Conservation (phyloP, 495 filamentous ascomycete species). For the Aspergillus wentii region DNA sequence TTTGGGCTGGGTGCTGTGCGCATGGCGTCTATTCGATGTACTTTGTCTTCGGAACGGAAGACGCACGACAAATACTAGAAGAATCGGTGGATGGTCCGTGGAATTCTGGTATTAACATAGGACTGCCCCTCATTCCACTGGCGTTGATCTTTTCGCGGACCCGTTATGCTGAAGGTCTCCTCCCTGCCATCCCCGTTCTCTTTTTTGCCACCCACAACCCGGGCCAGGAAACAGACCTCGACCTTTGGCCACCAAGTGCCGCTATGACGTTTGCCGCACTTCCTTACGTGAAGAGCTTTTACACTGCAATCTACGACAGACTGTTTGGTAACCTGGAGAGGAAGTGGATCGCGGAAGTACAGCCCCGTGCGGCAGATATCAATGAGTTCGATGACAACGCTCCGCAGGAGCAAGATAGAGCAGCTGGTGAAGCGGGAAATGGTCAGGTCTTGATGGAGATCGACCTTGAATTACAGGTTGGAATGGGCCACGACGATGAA, state of each 20-base stretch:
- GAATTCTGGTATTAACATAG: conserved; percentile 43
- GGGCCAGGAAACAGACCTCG: conserved; percentile 34
- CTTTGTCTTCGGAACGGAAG: conserved; percentile 58
- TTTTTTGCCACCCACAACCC: conserved; percentile 52
- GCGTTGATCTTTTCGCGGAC: conserved; percentile 57
- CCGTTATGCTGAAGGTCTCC: conserved; percentile 49
- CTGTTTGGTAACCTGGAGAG: conserved; percentile 58
- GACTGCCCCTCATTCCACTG: conserved; percentile 58
- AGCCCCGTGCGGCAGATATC: conserved; percentile 50
- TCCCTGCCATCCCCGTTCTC: conserved; percentile 58
- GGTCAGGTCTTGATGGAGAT: conserved; percentile 43
- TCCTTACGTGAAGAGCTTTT: conserved; percentile 62
- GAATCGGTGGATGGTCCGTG: conserved; percentile 31
- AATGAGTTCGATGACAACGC: conserved; percentile 40
- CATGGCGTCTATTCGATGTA: conserved; percentile 58
- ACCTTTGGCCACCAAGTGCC: conserved; percentile 70
- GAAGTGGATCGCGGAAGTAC: conserved; percentile 62
- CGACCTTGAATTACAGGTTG: conserved; percentile 38
- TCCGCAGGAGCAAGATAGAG: conserved; percentile 36
- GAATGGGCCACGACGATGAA: conserved; percentile 32
- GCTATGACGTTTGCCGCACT: conserved; percentile 64
- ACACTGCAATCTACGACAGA: conserved; percentile 61
- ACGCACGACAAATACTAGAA: conserved; percentile 47
- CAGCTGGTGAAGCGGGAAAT: conserved; percentile 34
- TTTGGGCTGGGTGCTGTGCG: conserved; percentile 50